Conservation (phyloP, 768 basidiomycete genomes). For the Lentinus tigrinus region DNA sequence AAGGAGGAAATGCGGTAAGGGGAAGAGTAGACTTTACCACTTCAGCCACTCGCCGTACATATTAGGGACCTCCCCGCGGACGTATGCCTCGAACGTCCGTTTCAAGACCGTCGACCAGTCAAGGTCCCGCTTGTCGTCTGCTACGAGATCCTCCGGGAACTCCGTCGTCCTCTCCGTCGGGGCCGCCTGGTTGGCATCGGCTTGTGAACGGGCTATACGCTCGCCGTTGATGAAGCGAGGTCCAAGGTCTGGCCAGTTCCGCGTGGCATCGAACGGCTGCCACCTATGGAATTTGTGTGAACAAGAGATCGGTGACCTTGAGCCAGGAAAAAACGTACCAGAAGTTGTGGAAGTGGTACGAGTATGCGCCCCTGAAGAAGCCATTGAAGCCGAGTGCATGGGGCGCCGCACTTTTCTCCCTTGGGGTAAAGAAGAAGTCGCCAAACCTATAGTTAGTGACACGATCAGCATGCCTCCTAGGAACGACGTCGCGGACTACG, state of each 20-base stretch:
- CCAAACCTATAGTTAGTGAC: slow-evolving; percentile 61
- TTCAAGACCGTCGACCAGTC: slow-evolving; percentile 95
- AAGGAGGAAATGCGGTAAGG: neutral
- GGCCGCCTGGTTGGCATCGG: slow-evolving; percentile 27
- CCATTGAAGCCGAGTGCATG: slow-evolving; percentile 89
- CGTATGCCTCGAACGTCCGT: slow-evolving; percentile 89
- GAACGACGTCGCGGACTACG: slow-evolving; percentile 20
- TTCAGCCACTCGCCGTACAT: slow-evolving; percentile 87
- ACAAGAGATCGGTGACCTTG: neutral
- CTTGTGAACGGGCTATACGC: slow-evolving; percentile 54
- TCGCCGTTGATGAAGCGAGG: slow-evolving; percentile 76
- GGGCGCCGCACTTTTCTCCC: slow-evolving; percentile 72
- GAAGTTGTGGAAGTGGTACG: slow-evolving; percentile 95
- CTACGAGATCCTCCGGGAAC: slow-evolving; percentile 42
- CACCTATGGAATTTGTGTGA: slow-evolving; percentile 56
- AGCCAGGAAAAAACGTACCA: slow-evolving; percentile 51
- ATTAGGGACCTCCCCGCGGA: slow-evolving; percentile 89
- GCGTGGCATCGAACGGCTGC: slow-evolving; percentile 88
- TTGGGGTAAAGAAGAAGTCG: slow-evolving; percentile 85
- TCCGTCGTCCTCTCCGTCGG: slow-evolving; percentile 10
- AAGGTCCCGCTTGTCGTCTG: slow-evolving; percentile 76
- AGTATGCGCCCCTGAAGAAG: slow-evolving; percentile 94
- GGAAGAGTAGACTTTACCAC: slow-evolving; percentile 32
- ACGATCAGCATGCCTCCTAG: neutral
- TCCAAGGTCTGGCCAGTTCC: slow-evolving; percentile 97